A percentile compares a stretch with the other conserved stretches of the same genome.
These are phyloP conservation scores for Plantago coronopus DNA, from an alignment of 305 asterid species.

Conservation along the genomic window DNA sequence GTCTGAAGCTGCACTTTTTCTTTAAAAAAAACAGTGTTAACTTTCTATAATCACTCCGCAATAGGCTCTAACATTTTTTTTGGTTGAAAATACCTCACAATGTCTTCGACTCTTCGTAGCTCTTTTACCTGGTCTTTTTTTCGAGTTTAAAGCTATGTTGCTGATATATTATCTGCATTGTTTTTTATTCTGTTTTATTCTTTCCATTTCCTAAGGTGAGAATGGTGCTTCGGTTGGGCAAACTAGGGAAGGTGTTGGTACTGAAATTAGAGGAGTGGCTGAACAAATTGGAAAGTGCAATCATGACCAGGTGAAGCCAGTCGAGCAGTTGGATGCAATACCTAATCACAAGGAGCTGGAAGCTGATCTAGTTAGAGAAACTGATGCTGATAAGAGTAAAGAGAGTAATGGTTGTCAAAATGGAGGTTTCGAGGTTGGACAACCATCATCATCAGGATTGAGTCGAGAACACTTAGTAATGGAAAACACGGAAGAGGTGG, in stretches of 20 bases:
- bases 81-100: too few species aligned
- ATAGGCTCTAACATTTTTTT: too few species aligned
- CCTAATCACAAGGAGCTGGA: slow-evolving; percentile 22
- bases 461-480: slow-evolving; percentile 13
- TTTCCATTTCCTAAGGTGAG: slow-evolving; percentile 26
- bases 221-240: slow-evolving; percentile 26
- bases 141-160: not conserved
- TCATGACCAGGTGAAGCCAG: slow-evolving; percentile 22
- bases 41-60: too few species aligned
- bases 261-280: slow-evolving; percentile 27
- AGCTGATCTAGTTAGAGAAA: slow-evolving; percentile 27
- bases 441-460: slow-evolving; percentile 21
- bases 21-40: too few species aligned
- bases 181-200: slow-evolving; percentile 20
- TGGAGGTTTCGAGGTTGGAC: slow-evolving; percentile 20
- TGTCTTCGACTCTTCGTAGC: too few species aligned
- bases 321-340: slow-evolving; percentile 18
- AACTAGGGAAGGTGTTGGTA: slow-evolving; percentile 23
- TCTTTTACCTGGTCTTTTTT: too few species aligned
- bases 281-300: slow-evolving; percentile 23
- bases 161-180: not conserved
- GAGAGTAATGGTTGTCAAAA: slow-evolving; percentile 14
- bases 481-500: slow-evolving; percentile 25
- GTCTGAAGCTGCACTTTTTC: too few species aligned
- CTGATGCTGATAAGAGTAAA: slow-evolving; percentile 22